These are phyloP conservation scores for Chlamydomonas schloesseri DNA, from an alignment of 139 green algal species.

Conservation along the genomic window DNA sequence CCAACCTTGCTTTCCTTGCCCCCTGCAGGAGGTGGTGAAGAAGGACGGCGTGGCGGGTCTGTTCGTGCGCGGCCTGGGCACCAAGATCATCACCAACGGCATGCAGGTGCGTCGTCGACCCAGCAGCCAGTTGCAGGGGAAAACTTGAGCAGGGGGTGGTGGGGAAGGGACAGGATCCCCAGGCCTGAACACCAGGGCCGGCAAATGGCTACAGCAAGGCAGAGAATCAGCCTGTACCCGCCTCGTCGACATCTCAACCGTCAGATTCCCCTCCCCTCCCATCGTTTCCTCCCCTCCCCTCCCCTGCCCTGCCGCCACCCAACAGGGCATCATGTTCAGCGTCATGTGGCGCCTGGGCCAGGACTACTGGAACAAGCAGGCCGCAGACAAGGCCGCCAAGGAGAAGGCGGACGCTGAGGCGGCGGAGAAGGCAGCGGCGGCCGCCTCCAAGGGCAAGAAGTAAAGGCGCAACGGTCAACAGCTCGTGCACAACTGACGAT, in stretches of 20 bases:
- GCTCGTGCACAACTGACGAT: too few species aligned
- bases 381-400: background rate
- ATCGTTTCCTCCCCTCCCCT: too few species aligned
- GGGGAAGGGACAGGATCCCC: too few species aligned
- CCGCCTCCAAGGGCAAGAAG: slow-evolving; percentile 7
- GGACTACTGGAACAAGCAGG: slow-evolving; percentile 53
- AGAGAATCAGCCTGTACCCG: too few species aligned
- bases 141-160: too few species aligned
- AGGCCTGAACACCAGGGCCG: too few species aligned
- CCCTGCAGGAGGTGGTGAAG: slow-evolving; percentile 77
- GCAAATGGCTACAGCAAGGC: too few species aligned
- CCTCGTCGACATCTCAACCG: too few species aligned
- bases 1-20: too few species aligned
- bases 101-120: slow-evolving; percentile 51
- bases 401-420: background rate
- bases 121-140: too few species aligned
- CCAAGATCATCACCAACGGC: slow-evolving; percentile 92
- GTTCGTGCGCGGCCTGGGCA: slow-evolving; percentile 87
- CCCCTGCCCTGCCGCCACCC: background rate
- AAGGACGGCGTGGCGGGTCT: slow-evolving; percentile 90
- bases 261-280: too few species aligned
- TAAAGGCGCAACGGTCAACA: too few species aligned
- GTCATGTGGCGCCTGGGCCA: slow-evolving; percentile 91
- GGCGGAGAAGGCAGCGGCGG: slow-evolving; percentile 16
- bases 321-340: slow-evolving; percentile 83